Conservation (phyloP, 441 rosid genomes). For the Capsella rubella region DNA sequence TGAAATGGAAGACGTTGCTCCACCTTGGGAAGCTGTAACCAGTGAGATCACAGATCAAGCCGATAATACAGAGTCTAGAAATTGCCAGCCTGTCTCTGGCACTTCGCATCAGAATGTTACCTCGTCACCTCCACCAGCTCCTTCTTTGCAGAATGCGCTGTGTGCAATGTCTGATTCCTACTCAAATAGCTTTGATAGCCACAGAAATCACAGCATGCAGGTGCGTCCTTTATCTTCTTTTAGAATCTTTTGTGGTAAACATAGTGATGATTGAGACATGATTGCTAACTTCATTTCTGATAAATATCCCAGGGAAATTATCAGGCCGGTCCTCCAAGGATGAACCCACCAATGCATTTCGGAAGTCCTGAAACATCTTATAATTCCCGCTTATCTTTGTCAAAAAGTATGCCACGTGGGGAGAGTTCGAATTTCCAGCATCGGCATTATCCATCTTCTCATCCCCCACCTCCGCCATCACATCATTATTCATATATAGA, state of each 20-base stretch:
- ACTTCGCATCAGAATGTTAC: constrained; percentile 62
- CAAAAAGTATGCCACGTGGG: constrained; percentile 53
- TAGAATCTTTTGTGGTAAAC: constrained; percentile 38
- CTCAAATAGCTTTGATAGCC: constrained; percentile 50
- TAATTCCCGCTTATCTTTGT: constrained; percentile 49
- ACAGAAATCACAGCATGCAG: constrained; percentile 49
- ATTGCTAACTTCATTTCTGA: constrained; percentile 33
- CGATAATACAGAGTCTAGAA: constrained; percentile 44
- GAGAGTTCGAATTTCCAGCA: constrained; percentile 64
- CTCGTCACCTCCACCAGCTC: constrained; percentile 58
- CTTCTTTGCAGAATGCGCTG: constrained; percentile 49
- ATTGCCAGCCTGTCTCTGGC: constrained; percentile 48
- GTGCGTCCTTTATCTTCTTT: constrained; percentile 41
- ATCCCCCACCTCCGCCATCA: constrained; percentile 50
- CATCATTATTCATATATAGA: constrained; percentile 79
- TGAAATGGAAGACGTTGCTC: constrained; percentile 99
- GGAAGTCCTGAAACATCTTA: constrained; percentile 60
- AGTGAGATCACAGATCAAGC: constrained; percentile 42
- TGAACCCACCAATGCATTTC: constrained; percentile 56
- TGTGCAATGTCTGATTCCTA: constrained; percentile 54
- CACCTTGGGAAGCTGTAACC: constrained; percentile 70
- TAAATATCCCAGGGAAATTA: constrained; percentile 58
- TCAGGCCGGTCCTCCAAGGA: constrained; percentile 54
- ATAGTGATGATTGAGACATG: constrained; percentile 11
- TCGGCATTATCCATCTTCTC: constrained; percentile 70